Evolutionary conservation across 2,329 filamentous ascomycete genomes (phyloP).

Genomic region (Botrytis pseudocinerea): DNA sequence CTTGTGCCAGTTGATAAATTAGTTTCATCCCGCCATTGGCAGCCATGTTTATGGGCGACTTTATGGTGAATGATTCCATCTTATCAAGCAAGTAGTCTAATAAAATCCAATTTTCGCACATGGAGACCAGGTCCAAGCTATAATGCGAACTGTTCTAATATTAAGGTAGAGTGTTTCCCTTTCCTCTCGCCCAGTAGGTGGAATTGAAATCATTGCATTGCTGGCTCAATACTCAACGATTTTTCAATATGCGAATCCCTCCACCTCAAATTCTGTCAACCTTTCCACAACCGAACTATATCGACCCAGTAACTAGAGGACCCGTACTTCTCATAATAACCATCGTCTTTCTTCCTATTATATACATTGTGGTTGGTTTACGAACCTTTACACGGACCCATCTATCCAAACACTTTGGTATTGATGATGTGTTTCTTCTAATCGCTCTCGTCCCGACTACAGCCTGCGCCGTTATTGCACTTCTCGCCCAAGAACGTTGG

Average conservation of each 20-base stretch:
- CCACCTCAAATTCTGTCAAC: constrained; percentile 9
- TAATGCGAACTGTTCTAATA: background rate
- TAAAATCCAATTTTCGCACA: background rate
- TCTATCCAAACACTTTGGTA: constrained; percentile 48
- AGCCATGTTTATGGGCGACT: background rate
- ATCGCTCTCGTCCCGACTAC: constrained; percentile 42
- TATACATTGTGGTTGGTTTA: constrained; percentile 45
- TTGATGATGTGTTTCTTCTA: constrained; percentile 50
- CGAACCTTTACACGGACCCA: constrained; percentile 49
- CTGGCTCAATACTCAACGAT: constrained; percentile 15
- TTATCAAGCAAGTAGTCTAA: background rate
- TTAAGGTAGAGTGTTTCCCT: constrained; percentile 15
- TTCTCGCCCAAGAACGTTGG: constrained; percentile 41
- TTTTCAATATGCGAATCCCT: constrained; percentile 20
- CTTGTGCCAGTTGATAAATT: constrained; percentile 1
- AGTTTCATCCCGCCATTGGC: background rate
- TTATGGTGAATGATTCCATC: background rate
- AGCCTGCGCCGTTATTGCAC: constrained; percentile 41
- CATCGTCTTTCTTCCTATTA: constrained; percentile 44
- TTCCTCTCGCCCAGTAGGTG: background rate
- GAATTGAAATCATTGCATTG: constrained; percentile 1
- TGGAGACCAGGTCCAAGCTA: constrained; percentile 11
- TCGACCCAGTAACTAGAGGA: constrained; percentile 48
- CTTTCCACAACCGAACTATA: constrained; percentile 48
- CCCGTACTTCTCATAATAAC: constrained; percentile 47